Percentiles rank a stretch among this genome's conserved stretches.
Conservation (phyloP, 176 grass and related monocot species). For the Themeda triandra region DNA sequence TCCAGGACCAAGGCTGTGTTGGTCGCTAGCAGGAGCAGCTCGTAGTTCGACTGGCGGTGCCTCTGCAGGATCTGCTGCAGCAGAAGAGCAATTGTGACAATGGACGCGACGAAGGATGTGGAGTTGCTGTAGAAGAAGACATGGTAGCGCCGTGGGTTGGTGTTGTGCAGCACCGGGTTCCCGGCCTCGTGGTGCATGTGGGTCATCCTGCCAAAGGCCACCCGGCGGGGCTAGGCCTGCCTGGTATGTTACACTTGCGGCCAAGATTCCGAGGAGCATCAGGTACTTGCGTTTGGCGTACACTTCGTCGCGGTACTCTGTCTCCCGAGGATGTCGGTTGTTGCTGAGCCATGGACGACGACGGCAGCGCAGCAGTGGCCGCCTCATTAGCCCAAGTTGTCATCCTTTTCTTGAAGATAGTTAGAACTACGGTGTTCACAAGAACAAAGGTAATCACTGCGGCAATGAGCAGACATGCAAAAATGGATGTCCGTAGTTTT, state of each 20-base stretch:
- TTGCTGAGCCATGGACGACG: too few relatives aligned
- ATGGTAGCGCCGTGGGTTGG: background rate
- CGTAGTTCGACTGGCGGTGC: background rate
- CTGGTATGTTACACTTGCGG: background rate
- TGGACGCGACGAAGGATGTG: background rate
- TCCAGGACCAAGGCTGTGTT: conserved; percentile 5
- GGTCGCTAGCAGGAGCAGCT: background rate
- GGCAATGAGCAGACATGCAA: background rate
- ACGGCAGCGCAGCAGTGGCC: too few relatives aligned
- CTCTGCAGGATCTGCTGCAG: background rate
- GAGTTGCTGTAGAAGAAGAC: conserved; percentile 1
- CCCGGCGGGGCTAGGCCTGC: background rate
- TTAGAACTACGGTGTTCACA: too few relatives aligned
- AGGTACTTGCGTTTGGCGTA: background rate
- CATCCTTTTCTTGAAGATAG: too few relatives aligned
- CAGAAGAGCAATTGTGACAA: background rate
- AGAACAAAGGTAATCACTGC: background rate
- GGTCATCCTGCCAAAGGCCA: background rate
- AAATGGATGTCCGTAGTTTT: background rate
- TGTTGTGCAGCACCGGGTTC: background rate
- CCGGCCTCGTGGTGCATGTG: background rate
- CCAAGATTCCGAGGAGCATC: background rate
- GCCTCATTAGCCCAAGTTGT: too few relatives aligned
- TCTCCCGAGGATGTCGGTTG: background rate
- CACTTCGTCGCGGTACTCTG: background rate